Evolutionary conservation across 495 filamentous ascomycete species (phyloP), one percentile per base, ranked within the genome.

Genomic region (Lasiosphaeria hispida): DNA sequence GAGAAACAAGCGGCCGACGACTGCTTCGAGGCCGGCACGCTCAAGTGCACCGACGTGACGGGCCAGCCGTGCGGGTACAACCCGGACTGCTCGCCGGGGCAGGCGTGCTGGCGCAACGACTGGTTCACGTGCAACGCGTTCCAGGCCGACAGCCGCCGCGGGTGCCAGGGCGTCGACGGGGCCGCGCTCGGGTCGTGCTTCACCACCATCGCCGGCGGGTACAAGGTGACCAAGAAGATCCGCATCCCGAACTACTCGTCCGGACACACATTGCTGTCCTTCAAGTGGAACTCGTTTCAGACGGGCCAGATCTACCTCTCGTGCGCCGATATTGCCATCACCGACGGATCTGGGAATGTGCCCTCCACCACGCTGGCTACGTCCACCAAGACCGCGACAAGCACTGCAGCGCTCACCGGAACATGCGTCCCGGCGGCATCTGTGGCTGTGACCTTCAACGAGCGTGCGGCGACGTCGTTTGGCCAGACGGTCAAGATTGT

Each of bases 401-500:
- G 42, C 15, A 53, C 75, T 1, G 79, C 79, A 0, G 78, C 78
- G 0, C 73, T 70, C 17, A 77, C 77, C 0, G n/a, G 7, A 8
- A 61, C 69, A 0, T 84, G 81, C 63, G 67, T 75, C 0, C 69
- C 72, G 0, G 74, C 74, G 0, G 75, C 80, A 0, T 61, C 75
- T 7, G 80, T 87, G 1, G 72, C 77, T 0, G 76, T 88, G 9
- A 85, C 80, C 0, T 88, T 89, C 66, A 76, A 84, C 37, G 76
- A 79, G 19, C 72, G 70, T 6, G 83, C 76, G 1, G 76, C 68
- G 0, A 89, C 86, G 0, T 60, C 42, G 0, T 82, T 69, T 17
- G 86, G 85, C 10, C 78, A 87, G 68, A 82, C 77, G 33, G 73
- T 89, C 68, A 82, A 80, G 61, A 62, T 90, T 10, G 74, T 75